Evolutionary conservation across 805 yeast genomes (phyloP), one percentile per base, ranked within the genome.

Genomic region (Wickerhamomyces ciferrii): DNA sequence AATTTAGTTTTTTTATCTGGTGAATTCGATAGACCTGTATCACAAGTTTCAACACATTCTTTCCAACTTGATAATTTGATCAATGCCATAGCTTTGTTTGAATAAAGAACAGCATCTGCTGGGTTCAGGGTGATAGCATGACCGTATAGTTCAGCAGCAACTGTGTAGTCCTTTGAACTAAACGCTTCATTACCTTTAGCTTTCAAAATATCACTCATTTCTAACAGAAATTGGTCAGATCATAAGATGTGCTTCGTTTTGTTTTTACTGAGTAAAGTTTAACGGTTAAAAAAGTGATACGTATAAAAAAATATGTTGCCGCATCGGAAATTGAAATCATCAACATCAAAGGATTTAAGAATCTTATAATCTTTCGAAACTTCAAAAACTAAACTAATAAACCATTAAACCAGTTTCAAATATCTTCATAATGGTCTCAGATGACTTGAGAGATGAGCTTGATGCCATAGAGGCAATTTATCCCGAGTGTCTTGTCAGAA

Each of bases 401-500:
- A n/a, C n/a, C n/a, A n/a, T n/a, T n/a, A n/a, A n/a, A n/a, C n/a
- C n/a, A n/a, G n/a, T n/a, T n/a, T n/a, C n/a, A n/a, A n/a, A n/a
- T n/a, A n/a, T n/a, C n/a, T 15, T n/a, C 20, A 21, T 2, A 4
- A 53, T 55, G 59, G 37, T 54, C n/a, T 61, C 68, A 1, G 76
- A 76, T 49, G 85, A 82, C 31, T 66, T 85, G 7, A 59, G 59
- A 19, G 94, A 88, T 45, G 99, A 92, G 59, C 65, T 88, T 18
- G 81, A 78, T 36, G 92, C 96, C 13, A 81, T 92, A 11, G 85
- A 87, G 46, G 94, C 97, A 4, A 92, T 94, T 13, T 92, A 80
- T 59, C 97, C 96, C 1, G 86, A 74, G 15, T 71, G 79, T 37
- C 61, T 81, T 32, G 63, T 66, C 4, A 54, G 53, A 13, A 56